Evolutionary conservation across 2,329 filamentous ascomycete species (phyloP).

Genomic region (Calonectria crousiana): DNA sequence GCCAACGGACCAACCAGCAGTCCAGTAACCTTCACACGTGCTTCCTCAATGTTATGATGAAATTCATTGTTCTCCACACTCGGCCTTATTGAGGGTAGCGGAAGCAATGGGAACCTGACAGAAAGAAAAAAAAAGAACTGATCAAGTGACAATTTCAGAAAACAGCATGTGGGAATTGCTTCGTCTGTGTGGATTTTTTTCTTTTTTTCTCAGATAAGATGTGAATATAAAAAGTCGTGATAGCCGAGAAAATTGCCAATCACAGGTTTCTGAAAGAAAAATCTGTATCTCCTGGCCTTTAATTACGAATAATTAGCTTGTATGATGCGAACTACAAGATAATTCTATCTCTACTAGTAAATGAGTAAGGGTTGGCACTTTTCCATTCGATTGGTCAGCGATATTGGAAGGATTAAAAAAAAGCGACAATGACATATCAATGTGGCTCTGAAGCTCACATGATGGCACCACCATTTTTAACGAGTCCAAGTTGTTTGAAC

Average conservation of each 20-base stretch:
- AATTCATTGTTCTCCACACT: background rate
- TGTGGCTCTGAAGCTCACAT: background rate
- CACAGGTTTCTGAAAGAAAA: background rate
- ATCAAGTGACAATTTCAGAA: background rate
- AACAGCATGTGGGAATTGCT: background rate
- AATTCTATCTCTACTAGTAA: background rate
- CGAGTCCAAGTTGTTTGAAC: too few species aligned
- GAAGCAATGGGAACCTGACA: background rate
- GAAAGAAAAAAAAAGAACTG: background rate
- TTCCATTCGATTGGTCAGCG: too few species aligned
- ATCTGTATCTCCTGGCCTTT: too few species aligned
- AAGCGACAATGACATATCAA: background rate
- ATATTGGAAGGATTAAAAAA: too few species aligned
- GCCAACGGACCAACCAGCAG: background rate
- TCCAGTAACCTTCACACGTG: background rate
- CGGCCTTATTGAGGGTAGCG: background rate
- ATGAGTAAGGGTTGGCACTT: too few species aligned
- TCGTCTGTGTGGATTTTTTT: background rate
- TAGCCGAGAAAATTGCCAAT: background rate
- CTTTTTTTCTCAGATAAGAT: background rate
- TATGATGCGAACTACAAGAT: background rate
- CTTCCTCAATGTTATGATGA: background rate
- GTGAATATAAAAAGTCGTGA: too few species aligned
- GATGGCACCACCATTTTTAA: background rate
- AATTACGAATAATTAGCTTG: background rate